phyloP scores from a whole-genome alignment of 2,329 filamentous ascomycete genomes.

The Trichoderma sp. region DNA sequence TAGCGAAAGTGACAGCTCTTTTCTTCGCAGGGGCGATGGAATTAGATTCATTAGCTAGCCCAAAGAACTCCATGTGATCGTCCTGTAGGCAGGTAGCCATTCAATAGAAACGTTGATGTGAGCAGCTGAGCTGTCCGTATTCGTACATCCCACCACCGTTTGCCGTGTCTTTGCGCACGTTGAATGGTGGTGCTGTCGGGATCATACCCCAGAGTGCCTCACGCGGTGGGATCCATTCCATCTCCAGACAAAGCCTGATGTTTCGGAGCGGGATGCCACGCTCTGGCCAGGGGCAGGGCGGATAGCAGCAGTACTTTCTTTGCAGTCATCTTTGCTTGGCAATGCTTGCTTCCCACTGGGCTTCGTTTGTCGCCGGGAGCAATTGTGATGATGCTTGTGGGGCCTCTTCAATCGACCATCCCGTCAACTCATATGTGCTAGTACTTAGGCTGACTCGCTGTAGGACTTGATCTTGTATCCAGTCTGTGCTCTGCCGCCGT shows the following conservation, averaged over 20 bases:
- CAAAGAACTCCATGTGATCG: neutral
- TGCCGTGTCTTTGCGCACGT: neutral
- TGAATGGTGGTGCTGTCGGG: neutral
- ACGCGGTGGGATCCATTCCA: neutral
- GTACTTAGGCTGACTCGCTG: neutral
- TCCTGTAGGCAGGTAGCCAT: neutral
- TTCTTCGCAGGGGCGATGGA: neutral
- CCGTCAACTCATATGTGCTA: neutral
- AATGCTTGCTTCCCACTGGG: neutral
- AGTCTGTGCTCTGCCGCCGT: neutral
- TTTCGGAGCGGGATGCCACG: neutral
- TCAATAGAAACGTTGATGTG: neutral
- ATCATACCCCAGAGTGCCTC: neutral
- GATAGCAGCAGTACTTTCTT: neutral
- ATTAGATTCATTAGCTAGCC: neutral
- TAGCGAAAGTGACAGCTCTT: slow-evolving; percentile 14
- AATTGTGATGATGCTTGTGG: neutral
- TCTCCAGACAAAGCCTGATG: neutral
- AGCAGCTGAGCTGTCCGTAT: neutral
- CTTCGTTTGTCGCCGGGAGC: neutral
- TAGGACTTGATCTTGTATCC: neutral
- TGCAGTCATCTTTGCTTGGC: neutral
- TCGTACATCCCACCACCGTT: neutral
- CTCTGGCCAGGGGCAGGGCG: neutral
- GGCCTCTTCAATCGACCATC: neutral